Evolutionary conservation across 2,329 filamentous ascomycete species (phyloP).

Genomic region (Verticillium albo-atrum): DNA sequence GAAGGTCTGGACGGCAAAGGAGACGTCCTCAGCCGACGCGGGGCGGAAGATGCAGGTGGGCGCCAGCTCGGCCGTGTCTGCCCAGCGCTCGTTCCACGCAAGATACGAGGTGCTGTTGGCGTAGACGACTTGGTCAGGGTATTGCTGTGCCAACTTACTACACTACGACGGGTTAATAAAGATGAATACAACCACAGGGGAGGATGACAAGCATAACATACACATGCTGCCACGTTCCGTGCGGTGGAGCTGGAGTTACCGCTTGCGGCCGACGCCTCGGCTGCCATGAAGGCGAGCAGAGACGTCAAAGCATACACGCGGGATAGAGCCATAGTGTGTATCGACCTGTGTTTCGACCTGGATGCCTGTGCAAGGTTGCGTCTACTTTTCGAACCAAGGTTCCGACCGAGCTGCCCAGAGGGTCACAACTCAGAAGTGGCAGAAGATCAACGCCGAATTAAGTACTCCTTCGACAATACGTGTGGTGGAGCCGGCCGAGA

Average conservation of each 20-base stretch:
- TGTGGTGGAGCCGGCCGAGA: neutral
- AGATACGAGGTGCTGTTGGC: neutral
- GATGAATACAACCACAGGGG: too few species aligned
- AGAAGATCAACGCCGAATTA: neutral
- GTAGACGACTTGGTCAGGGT: neutral
- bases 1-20: slow-evolving; percentile 3
- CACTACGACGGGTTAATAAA: neutral
- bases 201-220: neutral
- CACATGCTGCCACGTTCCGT: neutral
- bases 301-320: neutral
- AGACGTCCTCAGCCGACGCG: slow-evolving; percentile 4
- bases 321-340: neutral
- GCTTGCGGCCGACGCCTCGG: neutral
- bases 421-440: neutral
- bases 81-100: slow-evolving; percentile 3
- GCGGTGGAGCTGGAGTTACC: neutral
- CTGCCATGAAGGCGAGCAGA: neutral
- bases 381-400: neutral
- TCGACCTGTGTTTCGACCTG: neutral
- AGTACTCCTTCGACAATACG: neutral
- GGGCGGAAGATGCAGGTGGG: slow-evolving; percentile 8
- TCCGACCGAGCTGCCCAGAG: neutral
- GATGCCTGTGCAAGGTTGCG: neutral
- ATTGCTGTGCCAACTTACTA: neutral
- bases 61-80: slow-evolving; percentile 4